Conservation (phyloP, 2,329 filamentous ascomycete species). For the Teratosphaeriaceae sp. region DNA sequence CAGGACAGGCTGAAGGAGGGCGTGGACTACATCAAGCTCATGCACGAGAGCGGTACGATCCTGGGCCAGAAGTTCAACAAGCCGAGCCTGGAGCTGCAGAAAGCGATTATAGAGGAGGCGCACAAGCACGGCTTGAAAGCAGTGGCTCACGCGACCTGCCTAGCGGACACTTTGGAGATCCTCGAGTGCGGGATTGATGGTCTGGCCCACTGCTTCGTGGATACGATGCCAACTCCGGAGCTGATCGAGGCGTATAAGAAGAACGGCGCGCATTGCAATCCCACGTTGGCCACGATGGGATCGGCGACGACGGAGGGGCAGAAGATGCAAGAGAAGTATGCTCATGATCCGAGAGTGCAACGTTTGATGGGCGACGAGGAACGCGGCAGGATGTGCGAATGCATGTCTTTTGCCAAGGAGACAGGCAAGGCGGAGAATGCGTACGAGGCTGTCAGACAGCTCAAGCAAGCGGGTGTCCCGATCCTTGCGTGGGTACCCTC, state of each 20-base stretch:
- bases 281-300: constrained; percentile 35
- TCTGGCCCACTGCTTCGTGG: constrained; percentile 38
- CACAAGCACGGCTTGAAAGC: constrained; percentile 31
- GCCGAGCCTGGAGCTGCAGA: constrained; percentile 40
- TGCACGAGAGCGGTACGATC: constrained; percentile 42
- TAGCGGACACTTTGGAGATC: constrained; percentile 36
- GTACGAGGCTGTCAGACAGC: constrained; percentile 34
- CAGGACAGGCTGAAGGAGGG: constrained; percentile 34
- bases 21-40: constrained; percentile 47
- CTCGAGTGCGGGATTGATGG: constrained; percentile 37
- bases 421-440: constrained; percentile 33
- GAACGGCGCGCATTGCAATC: constrained; percentile 38
- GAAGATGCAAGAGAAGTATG: constrained; percentile 32
- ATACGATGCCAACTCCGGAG: constrained; percentile 32
- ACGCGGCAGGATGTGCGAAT: constrained; percentile 32
- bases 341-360: constrained; percentile 33
- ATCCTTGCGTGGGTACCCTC: constrained; percentile 32
- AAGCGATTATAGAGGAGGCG: constrained; percentile 36
- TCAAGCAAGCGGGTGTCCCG: constrained; percentile 35
- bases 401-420: constrained; percentile 33
- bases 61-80: constrained; percentile 34
- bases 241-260: constrained; percentile 37
- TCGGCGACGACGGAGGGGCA: constrained; percentile 36
- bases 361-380: constrained; percentile 29
- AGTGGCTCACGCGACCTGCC: constrained; percentile 35